phyloP scores from a whole-genome alignment of 2,329 filamentous ascomycete species.

The Venturia asperata region DNA sequence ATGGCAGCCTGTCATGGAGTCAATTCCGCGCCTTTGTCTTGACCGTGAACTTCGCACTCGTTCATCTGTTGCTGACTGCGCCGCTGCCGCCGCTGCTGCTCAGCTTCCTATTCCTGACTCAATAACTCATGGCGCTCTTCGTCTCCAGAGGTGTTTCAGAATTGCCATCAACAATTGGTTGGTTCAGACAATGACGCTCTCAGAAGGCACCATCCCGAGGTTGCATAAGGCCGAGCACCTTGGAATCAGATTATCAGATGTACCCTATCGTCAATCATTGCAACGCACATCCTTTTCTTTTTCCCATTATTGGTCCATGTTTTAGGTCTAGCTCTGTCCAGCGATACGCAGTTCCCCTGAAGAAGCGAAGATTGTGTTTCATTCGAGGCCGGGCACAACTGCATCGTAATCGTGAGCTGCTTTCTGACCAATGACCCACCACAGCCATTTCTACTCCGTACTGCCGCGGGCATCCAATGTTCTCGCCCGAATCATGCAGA shows the following conservation, averaged over 20 bases:
- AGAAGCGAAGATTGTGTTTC: not conserved
- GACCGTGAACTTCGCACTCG: slow-evolving; percentile 5
- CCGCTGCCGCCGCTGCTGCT: too few species aligned
- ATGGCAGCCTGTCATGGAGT: not conserved
- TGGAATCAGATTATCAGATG: not conserved
- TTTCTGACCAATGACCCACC: not conserved
- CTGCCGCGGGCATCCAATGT: not conserved
- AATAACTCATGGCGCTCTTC: not conserved
- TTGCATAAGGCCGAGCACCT: not conserved
- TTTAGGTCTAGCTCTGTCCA: not conserved
- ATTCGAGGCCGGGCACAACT: too few species aligned
- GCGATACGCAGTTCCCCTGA: slow-evolving; percentile 4
- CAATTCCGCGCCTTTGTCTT: not conserved
- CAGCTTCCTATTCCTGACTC: too few species aligned
- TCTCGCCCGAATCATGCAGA: not conserved
- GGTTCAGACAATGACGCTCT: not conserved
- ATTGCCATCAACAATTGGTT: not conserved
- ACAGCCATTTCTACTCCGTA: not conserved
- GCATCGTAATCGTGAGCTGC: not conserved
- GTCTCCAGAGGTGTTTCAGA: not conserved
- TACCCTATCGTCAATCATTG: not conserved
- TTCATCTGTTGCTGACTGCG: not conserved
- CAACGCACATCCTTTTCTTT: not conserved
- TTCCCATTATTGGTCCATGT: not conserved
- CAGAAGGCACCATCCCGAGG: not conserved